These are phyloP conservation scores for Entoloma clypeatum DNA, from an alignment of 1,284 basidiomycete species.

Conservation along the genomic window DNA sequence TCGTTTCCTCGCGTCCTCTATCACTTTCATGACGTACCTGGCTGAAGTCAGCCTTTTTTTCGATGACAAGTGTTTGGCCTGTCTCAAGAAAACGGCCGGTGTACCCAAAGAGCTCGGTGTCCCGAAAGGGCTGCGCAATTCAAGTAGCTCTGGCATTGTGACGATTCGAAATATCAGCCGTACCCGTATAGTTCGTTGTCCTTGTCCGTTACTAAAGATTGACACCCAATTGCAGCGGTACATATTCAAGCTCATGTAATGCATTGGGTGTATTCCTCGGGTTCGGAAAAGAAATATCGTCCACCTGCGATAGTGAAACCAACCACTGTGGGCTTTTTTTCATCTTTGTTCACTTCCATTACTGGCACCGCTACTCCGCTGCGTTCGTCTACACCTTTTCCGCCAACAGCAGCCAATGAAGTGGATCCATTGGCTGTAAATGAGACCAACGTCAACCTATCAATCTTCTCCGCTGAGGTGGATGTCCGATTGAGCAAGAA, in stretches of 20 bases:
- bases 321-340: constrained; percentile 60
- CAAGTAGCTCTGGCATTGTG: constrained; percentile 59
- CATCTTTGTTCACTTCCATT: constrained; percentile 71
- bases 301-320: constrained; percentile 32
- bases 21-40: constrained; percentile 91
- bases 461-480: constrained; percentile 82
- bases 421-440: constrained; percentile 57
- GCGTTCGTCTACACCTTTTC: constrained; percentile 37
- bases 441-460: constrained; percentile 69
- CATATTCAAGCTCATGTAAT: constrained; percentile 82
- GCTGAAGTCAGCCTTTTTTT: constrained; percentile 75
- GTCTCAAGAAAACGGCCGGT: constrained; percentile 68
- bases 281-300: constrained; percentile 54
- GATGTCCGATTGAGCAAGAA: constrained; percentile 72
- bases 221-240: constrained; percentile 46
- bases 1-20: constrained; percentile 87
- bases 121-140: constrained; percentile 47
- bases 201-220: constrained; percentile 8
- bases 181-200: constrained; percentile 47
- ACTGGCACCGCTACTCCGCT: constrained; percentile 42
- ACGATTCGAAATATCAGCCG: constrained; percentile 60
- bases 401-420: constrained; percentile 34
- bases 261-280: constrained; percentile 75
- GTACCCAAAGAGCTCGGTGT: constrained; percentile 54
- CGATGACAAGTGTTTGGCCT: constrained; percentile 75